Evolutionary conservation across 2,329 filamentous ascomycete genomes (phyloP).

Genomic region (Dactylonectria estremocensis): DNA sequence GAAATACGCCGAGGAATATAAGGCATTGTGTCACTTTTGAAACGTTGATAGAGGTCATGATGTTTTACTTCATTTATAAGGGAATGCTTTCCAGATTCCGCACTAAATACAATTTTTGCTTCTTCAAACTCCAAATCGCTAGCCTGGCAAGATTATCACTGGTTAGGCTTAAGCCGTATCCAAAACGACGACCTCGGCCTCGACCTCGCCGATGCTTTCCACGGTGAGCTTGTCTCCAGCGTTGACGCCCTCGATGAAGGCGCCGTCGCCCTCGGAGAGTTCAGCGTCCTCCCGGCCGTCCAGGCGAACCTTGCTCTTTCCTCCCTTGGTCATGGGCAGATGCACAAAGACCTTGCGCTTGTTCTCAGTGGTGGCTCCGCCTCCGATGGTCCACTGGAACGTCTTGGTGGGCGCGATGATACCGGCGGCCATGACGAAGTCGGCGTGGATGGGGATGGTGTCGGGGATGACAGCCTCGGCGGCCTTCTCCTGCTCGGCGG

Average conservation of each 20-base stretch:
- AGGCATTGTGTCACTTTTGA: background rate
- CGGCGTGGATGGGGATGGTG: constrained; percentile 88
- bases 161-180: constrained; percentile 68
- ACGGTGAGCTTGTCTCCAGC: constrained; percentile 75
- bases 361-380: constrained; percentile 62
- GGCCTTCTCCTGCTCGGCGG: constrained; percentile 73
- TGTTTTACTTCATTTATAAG: background rate
- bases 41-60: background rate
- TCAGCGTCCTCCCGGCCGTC: constrained; percentile 75
- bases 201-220: constrained; percentile 77
- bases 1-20: background rate
- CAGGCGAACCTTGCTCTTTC: constrained; percentile 79
- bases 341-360: constrained; percentile 86
- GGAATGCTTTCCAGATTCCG: background rate
- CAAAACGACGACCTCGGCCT: constrained; percentile 79
- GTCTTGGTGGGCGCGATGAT: constrained; percentile 76
- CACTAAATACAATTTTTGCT: constrained; percentile 31
- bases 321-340: constrained; percentile 83
- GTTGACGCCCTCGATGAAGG: constrained; percentile 78
- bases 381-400: constrained; percentile 83
- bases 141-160: constrained; percentile 3
- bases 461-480: constrained; percentile 73
- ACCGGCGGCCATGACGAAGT: constrained; percentile 86
- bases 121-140: constrained; percentile 7
- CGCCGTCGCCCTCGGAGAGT: constrained; percentile 84